Evolutionary conservation across 257 asterid species (phyloP).

Genomic region (Fraxinus cuspidata): DNA sequence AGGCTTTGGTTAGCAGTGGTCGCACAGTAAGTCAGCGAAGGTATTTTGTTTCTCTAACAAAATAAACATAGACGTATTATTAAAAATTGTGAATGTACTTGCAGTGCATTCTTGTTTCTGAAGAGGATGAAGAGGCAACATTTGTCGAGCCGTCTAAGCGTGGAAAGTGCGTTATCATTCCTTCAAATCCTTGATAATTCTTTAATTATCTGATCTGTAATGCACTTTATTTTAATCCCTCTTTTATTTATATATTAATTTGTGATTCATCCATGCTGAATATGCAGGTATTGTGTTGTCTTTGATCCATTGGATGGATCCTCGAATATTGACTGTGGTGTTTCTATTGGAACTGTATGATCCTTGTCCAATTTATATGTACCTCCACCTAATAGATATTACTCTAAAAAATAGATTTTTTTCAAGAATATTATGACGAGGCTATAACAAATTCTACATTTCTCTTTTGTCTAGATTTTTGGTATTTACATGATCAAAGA

Average conservation of each 20-base stretch:
- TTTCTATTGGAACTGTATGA: conserved; percentile 94
- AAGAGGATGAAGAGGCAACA: conserved; percentile 90
- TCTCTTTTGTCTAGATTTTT: conserved; percentile 61
- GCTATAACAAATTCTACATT: not conserved
- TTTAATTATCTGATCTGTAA: not conserved
- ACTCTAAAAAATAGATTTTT: conserved; percentile 1
- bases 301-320: conserved; percentile 99
- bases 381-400: not conserved
- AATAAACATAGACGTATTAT: not conserved
- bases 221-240: not conserved
- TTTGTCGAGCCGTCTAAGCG: conserved; percentile 74
- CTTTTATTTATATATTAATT: not conserved
- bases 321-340: conserved; percentile 97
- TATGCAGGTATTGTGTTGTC: conserved; percentile 84
- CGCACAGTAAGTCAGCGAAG: conserved; percentile 63
- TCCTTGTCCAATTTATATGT: conserved; percentile 20
- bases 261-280: conserved; percentile 16
- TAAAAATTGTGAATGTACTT: conserved; percentile 25
- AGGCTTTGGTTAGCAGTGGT: conserved; percentile 93
- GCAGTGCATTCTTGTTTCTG: conserved; percentile 95
- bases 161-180: conserved; percentile 68
- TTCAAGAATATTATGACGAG: not conserved
- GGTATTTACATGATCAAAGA: conserved; percentile 76
- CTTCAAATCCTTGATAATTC: conserved; percentile 1
- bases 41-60: not conserved